A percentile compares a stretch with the other conserved stretches of the same genome.
These are phyloP conservation scores for Candida sakaeoensis DNA, from an alignment of 805 yeast species.

Conservation along the genomic window DNA sequence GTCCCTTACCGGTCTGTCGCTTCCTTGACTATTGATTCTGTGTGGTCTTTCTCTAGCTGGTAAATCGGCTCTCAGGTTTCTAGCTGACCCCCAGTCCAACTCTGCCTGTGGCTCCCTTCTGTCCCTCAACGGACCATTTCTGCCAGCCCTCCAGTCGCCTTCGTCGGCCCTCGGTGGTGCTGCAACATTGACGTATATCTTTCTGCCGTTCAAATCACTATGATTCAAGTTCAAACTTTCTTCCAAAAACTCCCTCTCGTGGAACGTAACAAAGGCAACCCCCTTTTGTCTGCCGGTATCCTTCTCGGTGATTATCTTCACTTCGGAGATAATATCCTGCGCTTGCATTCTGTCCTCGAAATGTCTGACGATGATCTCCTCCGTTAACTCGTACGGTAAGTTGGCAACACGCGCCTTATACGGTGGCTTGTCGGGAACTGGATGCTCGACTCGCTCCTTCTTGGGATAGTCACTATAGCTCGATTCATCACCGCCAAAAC, in stretches of 20 bases:
- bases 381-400: constrained; percentile 77
- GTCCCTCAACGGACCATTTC: constrained; percentile 26
- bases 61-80: constrained; percentile 30
- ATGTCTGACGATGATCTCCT: constrained; percentile 58
- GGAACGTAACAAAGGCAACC: constrained; percentile 52
- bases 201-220: constrained; percentile 45
- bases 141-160: constrained; percentile 43
- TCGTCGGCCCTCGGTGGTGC: constrained; percentile 51
- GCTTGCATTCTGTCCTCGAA: constrained; percentile 56
- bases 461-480: constrained; percentile 23
- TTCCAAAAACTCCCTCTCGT: constrained; percentile 43
- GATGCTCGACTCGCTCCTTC: constrained; percentile 63
- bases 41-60: constrained; percentile 36
- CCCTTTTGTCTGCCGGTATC: constrained; percentile 59
- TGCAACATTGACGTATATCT: constrained; percentile 53
- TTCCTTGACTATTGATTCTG: constrained; percentile 13
- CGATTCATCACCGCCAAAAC: constrained; percentile 15
- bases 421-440: constrained; percentile 90
- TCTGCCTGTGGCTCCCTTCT: constrained; percentile 51
- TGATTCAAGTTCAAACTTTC: constrained; percentile 47
- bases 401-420: constrained; percentile 85
- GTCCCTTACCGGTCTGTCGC: constrained; percentile 34
- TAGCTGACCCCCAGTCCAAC: constrained; percentile 56
- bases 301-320: constrained; percentile 71
- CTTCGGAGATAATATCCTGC: constrained; percentile 50